Conservation (phyloP, 352 stramenopile species). For the Phytophthora capsici region DNA sequence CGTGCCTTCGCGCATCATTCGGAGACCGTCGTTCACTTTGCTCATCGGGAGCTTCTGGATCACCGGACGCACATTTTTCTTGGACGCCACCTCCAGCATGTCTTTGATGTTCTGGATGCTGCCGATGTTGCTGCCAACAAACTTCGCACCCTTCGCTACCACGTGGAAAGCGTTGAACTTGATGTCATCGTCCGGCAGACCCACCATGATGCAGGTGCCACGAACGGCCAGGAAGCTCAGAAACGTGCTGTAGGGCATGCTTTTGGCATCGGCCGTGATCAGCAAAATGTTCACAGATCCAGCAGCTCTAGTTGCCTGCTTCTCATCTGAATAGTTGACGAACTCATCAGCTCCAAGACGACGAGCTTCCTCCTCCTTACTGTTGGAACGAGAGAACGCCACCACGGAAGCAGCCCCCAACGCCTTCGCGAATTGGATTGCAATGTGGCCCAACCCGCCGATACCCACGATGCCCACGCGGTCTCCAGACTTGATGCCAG, state of each 20-base stretch:
- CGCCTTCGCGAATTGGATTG: slow-evolving; percentile 23
- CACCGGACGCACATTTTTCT: slow-evolving; percentile 59
- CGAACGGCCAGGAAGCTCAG: slow-evolving; percentile 46
- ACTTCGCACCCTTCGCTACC: slow-evolving; percentile 41
- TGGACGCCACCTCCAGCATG: slow-evolving; percentile 18
- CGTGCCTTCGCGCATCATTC: slow-evolving; percentile 45
- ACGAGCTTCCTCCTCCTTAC: slow-evolving; percentile 56
- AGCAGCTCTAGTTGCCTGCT: slow-evolving; percentile 27
- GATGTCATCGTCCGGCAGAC: slow-evolving; percentile 58
- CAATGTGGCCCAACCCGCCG: slow-evolving; percentile 11
- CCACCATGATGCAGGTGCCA: slow-evolving; percentile 53
- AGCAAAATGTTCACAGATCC: slow-evolving; percentile 68
- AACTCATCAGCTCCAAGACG: slow-evolving; percentile 66
- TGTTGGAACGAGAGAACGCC: slow-evolving; percentile 58
- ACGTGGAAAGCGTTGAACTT: slow-evolving; percentile 53
- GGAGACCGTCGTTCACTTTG: slow-evolving; percentile 47
- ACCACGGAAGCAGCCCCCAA: slow-evolving; percentile 56
- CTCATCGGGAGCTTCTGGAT: slow-evolving; percentile 57
- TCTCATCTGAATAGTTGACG: slow-evolving; percentile 27
- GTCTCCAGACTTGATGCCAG: slow-evolving; percentile 9
- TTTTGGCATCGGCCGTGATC: slow-evolving; percentile 60
- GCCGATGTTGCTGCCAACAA: slow-evolving; percentile 70
- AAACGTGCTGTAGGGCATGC: slow-evolving; percentile 53
- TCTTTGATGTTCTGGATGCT: slow-evolving; percentile 34
- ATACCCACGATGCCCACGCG: slow-evolving; percentile 23